A percentile compares a stretch with the other conserved stretches of the same genome.
Evolutionary conservation across 139 green algal genomes (phyloP).

Genomic region (Ettlia oleoabundans): DNA sequence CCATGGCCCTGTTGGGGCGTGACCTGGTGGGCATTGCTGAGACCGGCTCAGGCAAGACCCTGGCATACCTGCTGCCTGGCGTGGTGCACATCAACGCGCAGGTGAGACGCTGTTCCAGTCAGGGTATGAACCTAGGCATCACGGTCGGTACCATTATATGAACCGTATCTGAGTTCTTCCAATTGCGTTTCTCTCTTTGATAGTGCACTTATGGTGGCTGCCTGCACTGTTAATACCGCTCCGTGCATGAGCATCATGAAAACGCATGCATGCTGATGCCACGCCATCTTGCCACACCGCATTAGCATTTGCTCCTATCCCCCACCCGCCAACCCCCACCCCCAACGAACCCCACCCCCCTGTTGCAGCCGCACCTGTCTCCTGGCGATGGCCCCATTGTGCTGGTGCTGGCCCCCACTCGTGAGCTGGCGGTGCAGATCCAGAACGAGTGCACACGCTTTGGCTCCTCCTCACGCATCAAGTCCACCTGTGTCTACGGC

Average conservation of each 20-base stretch:
- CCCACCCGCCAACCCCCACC: not conserved
- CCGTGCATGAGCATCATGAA: too few species aligned
- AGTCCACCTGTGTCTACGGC: slow-evolving; percentile 93
- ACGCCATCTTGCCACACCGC: too few species aligned
- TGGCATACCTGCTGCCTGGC: slow-evolving; percentile 89
- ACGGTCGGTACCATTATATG: too few species aligned
- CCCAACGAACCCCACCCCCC: not conserved
- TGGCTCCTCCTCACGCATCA: slow-evolving; percentile 83
- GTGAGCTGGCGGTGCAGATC: slow-evolving; percentile 95
- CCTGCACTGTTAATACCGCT: too few species aligned
- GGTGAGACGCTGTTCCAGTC: slow-evolving; percentile 4
- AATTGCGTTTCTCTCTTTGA: too few species aligned
- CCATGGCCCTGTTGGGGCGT: slow-evolving; percentile 86
- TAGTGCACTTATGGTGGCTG: too few species aligned
- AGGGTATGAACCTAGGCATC: not conserved
- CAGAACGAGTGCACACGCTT: slow-evolving; percentile 93
- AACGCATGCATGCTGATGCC: too few species aligned
- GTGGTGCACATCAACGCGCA: slow-evolving; percentile 96
- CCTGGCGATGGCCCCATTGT: slow-evolving; percentile 95
- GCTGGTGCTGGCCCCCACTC: slow-evolving; percentile 89
- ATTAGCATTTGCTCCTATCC: too few species aligned
- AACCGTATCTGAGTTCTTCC: too few species aligned
- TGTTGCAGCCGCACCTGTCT: slow-evolving; percentile 48
- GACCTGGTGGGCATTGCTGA: slow-evolving; percentile 91
- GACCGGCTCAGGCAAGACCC: slow-evolving; percentile 91